A percentile compares a stretch with the other conserved stretches of the same genome.
Conservation (phyloP, 805 yeast genomes). For the Candida stauntonica region DNA sequence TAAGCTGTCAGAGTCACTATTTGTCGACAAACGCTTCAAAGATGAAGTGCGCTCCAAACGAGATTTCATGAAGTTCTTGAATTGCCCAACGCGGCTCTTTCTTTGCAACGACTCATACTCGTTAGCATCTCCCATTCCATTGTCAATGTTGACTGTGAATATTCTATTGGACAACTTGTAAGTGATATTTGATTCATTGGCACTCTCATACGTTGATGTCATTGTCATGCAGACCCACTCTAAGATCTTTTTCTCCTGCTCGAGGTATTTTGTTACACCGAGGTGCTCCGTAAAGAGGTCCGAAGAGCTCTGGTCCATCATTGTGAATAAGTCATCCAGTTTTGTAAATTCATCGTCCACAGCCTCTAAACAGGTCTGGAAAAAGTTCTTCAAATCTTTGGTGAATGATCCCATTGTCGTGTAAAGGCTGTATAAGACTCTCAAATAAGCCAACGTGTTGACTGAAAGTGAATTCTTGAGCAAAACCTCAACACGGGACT, state of each 20-base stretch:
- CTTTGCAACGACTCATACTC: conserved; percentile 29
- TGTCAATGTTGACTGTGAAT: background rate
- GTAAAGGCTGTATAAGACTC: conserved; percentile 69
- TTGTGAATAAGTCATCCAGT: conserved; percentile 37
- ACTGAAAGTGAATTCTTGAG: conserved; percentile 59
- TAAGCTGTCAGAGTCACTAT: conserved; percentile 3
- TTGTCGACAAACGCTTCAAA: conserved; percentile 16
- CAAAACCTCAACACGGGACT: conserved; percentile 50
- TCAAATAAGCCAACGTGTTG: conserved; percentile 66
- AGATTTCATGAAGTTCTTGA: conserved; percentile 53
- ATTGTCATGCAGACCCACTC: conserved; percentile 35
- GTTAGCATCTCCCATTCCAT: conserved; percentile 15
- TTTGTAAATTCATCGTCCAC: conserved; percentile 29
- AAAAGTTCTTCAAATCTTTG: conserved; percentile 58
- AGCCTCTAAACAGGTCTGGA: conserved; percentile 39
- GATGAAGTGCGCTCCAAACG: conserved; percentile 42
- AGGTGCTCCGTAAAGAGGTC: conserved; percentile 71
- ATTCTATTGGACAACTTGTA: conserved; percentile 27
- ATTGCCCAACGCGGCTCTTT: conserved; percentile 43
- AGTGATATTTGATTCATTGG: conserved; percentile 30
- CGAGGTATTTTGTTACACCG: conserved; percentile 64
- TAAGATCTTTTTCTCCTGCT: conserved; percentile 62
- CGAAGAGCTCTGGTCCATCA: conserved; percentile 67
- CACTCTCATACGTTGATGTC: conserved; percentile 29
- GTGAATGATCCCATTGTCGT: conserved; percentile 55